Base-by-base conservation (phyloP, 306 rosid species). In the Prunus campanulata region DNA sequence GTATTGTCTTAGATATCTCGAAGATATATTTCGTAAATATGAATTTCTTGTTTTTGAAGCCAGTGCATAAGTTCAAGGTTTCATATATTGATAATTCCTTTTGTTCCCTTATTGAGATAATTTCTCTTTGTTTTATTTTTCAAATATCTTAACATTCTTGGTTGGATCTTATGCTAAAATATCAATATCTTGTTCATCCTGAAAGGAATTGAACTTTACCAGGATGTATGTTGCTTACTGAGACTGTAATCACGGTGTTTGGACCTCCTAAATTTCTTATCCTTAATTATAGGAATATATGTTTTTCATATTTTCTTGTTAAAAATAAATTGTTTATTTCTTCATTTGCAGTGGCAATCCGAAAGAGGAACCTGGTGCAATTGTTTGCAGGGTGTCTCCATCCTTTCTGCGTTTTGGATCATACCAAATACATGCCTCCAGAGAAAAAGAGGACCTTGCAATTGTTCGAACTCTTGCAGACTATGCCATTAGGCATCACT, bases 371-470 rank as follows among this genome's bases (percentile, higher is more conserved):
- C 96, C 92, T 51, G 99, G 97, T 77, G 99, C 99, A 74, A 83
- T 96, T 55, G 96, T 92, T 64, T 96, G 97, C 82, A 86, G 99
- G 87, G 91, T 92, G 75, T 89, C 98, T 50, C 98, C 83, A 78
- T 89, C 97, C 59, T 96, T 96, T 85, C 75, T 96, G 72, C 97
- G 99, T 25, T 96, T 96, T 80, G 99, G 99, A 19, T 96, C 99
- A 57, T 91, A 82, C 83, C 99, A 96, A 87, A 82, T 91, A 74
- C 99, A 96, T 67, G 89, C 97, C 79, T 86, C 86, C 74, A 88
- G 99, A 86, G 93, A 89, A 69, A 82, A 92, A 39, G 90, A 90
- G 81, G 97, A 89, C 83, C 87, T 87, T 66, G 86, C 78, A 30
- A 80, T 96, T 82, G 97, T 96, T 76, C 88, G 89, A 76, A 72